These are phyloP conservation scores for Fusarium nygamai DNA, from an alignment of 2,329 filamentous ascomycete genomes.

Conservation along the genomic window DNA sequence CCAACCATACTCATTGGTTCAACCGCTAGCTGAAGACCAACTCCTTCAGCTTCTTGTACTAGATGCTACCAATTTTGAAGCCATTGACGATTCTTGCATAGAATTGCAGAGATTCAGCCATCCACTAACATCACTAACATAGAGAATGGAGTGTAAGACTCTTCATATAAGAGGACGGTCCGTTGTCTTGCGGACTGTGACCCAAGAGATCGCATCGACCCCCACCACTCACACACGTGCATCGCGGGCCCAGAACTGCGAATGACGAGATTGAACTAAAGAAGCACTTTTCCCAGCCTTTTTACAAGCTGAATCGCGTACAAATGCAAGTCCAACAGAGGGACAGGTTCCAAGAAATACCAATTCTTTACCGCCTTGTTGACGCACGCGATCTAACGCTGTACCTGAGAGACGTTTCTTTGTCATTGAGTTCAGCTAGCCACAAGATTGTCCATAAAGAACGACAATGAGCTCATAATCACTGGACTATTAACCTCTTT, in stretches of 20 bases:
- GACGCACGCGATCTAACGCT: not conserved
- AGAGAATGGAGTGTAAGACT: slow-evolving; percentile 1
- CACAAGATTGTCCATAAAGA: not conserved
- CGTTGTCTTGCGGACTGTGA: slow-evolving; percentile 9
- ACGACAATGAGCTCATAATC: not conserved
- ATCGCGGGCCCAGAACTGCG: not conserved
- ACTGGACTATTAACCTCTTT: not conserved
- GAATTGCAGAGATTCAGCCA: not conserved
- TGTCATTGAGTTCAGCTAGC: slow-evolving; percentile 8
- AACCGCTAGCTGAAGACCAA: not conserved
- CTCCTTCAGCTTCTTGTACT: not conserved
- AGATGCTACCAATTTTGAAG: not conserved
- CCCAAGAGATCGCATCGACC: slow-evolving; percentile 10
- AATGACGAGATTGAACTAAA: slow-evolving; percentile 7
- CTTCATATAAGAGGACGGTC: slow-evolving; percentile 1
- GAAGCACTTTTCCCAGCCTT: not conserved
- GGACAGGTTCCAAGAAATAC: not conserved
- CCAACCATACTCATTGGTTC: not conserved
- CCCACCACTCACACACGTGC: slow-evolving; percentile 15
- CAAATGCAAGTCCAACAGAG: not conserved
- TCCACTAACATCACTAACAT: slow-evolving; percentile 14
- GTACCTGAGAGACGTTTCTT: not conserved
- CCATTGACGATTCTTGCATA: not conserved
- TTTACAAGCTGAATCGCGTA: not conserved
- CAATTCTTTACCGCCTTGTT: not conserved